Base-by-base conservation (phyloP, 306 rosid genomes). In the Styphnolobium japonicum region DNA sequence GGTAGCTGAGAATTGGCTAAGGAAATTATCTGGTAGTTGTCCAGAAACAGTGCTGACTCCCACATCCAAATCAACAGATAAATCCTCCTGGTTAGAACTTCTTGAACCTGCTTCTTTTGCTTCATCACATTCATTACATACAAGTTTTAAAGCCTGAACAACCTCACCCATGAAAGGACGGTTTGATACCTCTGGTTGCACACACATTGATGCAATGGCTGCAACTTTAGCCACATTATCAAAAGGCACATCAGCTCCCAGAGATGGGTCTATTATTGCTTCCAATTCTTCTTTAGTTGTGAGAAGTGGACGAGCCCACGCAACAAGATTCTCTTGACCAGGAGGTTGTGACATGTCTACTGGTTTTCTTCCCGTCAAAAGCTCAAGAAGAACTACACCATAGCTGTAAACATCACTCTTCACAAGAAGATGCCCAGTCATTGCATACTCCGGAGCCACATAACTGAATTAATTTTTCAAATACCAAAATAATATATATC, bases 81-180 rank as follows among this genome's bases (percentile, higher is more conserved):
- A 77, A 53, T 82, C 88, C 10, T 87, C 90, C 36, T 5, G 83
- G 79, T 89, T 91, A 27, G 77, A 87, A 66, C 70, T 72, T 37
- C 72, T 86, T 65, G 95, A 91, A 39, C 85, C 83, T 16, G 77
- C 60, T 67, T 71, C 88, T 73, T 58, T 88, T 27, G 81, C 85
- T 80, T 85, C 92, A 22, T 92, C 88, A 70, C 90, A 81, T 52
- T 92, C 97, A 67, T 82, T 85, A n/a, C 92, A 90, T 16, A 92
- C 93, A 43, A 94, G 87, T 73, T 94, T 94, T 56, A 94, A 76
- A 34, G 98, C 98, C 88, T 94, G 98, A 71, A 94, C 98, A 60
- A 94, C 96, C 82, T 94, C 98, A 0, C 98, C 89, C 97, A 92
- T 94, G 74, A 92, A 94, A 22, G 98, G 98, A 6, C 98, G 97